Percentiles rank a stretch among this genome's conserved stretches.
Conservation (phyloP, 2,329 filamentous ascomycete genomes). For the Talaromyces funiculosus region DNA sequence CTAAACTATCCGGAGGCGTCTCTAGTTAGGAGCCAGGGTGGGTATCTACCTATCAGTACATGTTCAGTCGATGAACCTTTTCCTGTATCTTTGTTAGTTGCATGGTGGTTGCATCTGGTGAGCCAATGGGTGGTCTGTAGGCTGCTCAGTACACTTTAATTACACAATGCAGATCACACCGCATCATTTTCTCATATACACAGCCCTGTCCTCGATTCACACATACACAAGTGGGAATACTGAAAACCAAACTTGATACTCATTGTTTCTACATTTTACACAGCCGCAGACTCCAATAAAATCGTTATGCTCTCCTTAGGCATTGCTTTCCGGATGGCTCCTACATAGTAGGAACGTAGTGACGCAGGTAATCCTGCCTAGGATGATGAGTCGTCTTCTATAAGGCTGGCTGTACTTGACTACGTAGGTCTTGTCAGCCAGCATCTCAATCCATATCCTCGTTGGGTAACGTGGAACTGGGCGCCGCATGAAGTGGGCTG, state of each 20-base stretch:
- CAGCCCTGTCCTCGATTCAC: neutral
- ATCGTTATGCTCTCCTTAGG: neutral
- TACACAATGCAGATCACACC: neutral
- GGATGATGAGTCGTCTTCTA: neutral
- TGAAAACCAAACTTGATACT: neutral
- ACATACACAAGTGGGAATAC: too few relatives aligned
- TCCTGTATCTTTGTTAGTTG: neutral
- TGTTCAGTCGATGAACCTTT: neutral
- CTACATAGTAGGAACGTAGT: neutral
- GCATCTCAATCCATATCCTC: neutral
- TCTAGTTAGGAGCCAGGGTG: neutral
- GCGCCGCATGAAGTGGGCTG: slow-evolving; percentile 5
- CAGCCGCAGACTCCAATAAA: neutral
- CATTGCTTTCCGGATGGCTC: neutral
- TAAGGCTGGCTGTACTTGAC: slow-evolving; percentile 3
- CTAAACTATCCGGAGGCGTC: neutral
- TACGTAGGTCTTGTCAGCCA: neutral
- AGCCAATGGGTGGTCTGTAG: neutral
- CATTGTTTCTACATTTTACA: neutral
- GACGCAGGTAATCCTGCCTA: neutral
- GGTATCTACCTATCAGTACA: neutral
- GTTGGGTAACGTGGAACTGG: slow-evolving; percentile 2
- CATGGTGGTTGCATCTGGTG: neutral
- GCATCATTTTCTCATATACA: neutral
- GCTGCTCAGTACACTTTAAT: neutral